phyloP scores from a whole-genome alignment of 23 red algal genomes.

The Gracilariopsis chorda region DNA sequence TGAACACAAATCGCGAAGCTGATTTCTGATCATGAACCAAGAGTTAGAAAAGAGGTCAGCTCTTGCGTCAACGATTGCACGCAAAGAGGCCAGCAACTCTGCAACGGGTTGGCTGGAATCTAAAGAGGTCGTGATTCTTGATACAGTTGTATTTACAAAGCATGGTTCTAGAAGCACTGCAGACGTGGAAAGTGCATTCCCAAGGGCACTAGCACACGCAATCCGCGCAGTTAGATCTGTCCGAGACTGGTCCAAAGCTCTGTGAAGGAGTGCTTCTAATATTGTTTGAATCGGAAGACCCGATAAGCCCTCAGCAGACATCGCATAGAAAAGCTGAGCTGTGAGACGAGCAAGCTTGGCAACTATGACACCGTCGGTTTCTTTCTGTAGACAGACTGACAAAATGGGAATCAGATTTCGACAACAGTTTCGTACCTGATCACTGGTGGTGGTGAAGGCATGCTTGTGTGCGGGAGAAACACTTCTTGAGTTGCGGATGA shows the following conservation, averaged over 20 bases:
- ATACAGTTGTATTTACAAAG: neutral
- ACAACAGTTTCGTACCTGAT: neutral
- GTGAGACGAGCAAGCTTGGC: conserved; percentile 21
- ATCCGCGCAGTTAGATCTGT: conserved; percentile 17
- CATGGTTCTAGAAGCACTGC: neutral
- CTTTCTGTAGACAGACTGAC: neutral
- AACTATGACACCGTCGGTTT: conserved; percentile 2
- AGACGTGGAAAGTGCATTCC: neutral
- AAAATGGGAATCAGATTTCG: neutral
- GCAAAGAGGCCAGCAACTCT: conserved; percentile 5
- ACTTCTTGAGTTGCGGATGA: conserved; percentile 12
- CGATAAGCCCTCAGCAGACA: neutral
- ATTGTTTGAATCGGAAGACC: neutral
- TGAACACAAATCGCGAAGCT: neutral
- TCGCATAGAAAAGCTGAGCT: neutral
- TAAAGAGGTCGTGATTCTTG: neutral
- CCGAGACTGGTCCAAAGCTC: neutral
- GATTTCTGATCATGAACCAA: neutral
- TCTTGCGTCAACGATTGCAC: neutral
- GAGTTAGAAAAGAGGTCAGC: neutral
- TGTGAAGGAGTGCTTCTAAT: neutral
- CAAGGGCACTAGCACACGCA: conserved; percentile 21
- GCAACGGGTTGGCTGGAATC: neutral
- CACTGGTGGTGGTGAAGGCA: conserved; percentile 20
- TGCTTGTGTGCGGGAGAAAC: neutral